Conservation (phyloP, 2,329 filamentous ascomycete genomes). For the Penicillium sp. region DNA sequence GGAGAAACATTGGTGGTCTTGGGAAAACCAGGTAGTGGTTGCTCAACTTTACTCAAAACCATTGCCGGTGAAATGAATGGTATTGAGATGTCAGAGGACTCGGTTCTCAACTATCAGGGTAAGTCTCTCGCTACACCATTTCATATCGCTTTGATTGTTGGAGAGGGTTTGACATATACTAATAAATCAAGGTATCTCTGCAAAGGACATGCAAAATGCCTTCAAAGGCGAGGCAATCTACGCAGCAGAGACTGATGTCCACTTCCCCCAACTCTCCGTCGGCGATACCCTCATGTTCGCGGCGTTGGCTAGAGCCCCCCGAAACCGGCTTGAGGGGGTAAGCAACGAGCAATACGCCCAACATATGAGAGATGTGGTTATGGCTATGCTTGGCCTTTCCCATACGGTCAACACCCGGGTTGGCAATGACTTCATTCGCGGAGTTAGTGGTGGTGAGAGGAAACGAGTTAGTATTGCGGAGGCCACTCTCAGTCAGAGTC, state of each 20-base stretch:
- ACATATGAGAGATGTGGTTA: constrained; percentile 11
- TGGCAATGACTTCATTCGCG: constrained; percentile 53
- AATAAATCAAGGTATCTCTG: constrained; percentile 63
- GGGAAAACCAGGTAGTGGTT: constrained; percentile 37
- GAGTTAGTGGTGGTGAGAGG: constrained; percentile 57
- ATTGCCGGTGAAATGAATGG: constrained; percentile 76
- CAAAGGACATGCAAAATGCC: constrained; percentile 47
- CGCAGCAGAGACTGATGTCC: constrained; percentile 74
- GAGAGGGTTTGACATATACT: constrained; percentile 52
- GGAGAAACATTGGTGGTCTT: constrained; percentile 2
- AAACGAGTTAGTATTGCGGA: constrained; percentile 60
- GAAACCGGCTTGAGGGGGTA: not conserved
- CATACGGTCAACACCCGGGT: constrained; percentile 49
- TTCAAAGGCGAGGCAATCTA: constrained; percentile 77
- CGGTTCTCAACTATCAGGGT: constrained; percentile 73
- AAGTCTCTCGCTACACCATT: not conserved
- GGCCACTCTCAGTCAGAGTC: constrained; percentile 41
- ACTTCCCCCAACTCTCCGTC: constrained; percentile 71
- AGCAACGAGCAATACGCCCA: not conserved
- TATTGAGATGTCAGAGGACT: constrained; percentile 64
- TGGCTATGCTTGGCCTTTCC: constrained; percentile 26
- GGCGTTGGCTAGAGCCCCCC: constrained; percentile 8
- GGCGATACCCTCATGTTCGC: constrained; percentile 68
- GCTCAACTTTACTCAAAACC: constrained; percentile 77
- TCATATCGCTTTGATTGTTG: not conserved